Percentiles rank a stretch among this genome's conserved stretches.
phyloP scores from a whole-genome alignment of 306 rosid species.

The Biancaea sappan region DNA sequence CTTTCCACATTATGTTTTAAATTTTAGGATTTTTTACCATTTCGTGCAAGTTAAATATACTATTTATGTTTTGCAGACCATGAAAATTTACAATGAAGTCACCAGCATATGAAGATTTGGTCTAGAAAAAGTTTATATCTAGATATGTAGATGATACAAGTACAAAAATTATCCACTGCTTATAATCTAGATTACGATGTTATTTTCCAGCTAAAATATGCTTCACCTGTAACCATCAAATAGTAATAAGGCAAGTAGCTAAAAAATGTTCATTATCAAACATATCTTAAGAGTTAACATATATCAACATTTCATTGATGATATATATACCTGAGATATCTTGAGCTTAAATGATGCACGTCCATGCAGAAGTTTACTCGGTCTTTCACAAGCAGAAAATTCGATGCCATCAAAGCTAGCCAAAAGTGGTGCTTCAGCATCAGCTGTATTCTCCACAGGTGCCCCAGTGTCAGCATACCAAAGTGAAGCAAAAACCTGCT shows the following conservation, averaged over 20 bases:
- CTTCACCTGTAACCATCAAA: neutral
- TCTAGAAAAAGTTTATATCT: too few relatives aligned
- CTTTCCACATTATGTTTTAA: neutral
- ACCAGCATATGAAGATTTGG: neutral
- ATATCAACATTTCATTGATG: constrained; percentile 16
- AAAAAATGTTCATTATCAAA: neutral
- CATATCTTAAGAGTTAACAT: constrained; percentile 10
- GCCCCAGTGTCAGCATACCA: constrained; percentile 67
- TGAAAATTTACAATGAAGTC: neutral
- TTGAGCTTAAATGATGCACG: constrained; percentile 94
- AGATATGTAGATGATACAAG: neutral
- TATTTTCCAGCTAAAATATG: constrained; percentile 12
- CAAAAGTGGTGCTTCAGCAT: constrained; percentile 85
- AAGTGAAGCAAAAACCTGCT: constrained; percentile 86
- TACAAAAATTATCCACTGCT: neutral
- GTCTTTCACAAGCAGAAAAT: constrained; percentile 65
- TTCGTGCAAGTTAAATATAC: neutral
- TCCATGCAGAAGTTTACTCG: constrained; percentile 75
- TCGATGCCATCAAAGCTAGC: constrained; percentile 80
- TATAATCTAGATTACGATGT: neutral
- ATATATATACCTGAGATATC: constrained; percentile 83
- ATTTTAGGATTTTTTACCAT: neutral
- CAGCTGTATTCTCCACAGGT: constrained; percentile 79
- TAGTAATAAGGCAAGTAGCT: neutral
- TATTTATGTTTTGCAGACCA: neutral